Conservation (phyloP, 1,284 basidiomycete species). For the Sporisorium exsertum region DNA sequence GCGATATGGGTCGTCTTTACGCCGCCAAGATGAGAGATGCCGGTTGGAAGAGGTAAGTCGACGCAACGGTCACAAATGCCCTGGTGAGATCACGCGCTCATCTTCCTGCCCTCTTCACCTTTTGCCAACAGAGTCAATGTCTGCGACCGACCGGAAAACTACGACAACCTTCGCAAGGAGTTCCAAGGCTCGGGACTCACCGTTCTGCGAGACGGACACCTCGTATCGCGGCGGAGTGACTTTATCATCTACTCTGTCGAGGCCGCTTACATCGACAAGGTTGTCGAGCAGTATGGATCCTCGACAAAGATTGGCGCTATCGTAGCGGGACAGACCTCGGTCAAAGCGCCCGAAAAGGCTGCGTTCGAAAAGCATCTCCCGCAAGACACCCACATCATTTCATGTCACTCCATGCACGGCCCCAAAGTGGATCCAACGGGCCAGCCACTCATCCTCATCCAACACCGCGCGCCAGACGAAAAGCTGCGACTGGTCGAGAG, state of each 20-base stretch:
- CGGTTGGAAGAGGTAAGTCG: constrained; percentile 77
- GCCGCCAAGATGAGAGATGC: constrained; percentile 80
- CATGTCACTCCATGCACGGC: constrained; percentile 93
- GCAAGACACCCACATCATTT: constrained; percentile 86
- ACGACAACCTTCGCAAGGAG: constrained; percentile 76
- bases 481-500: constrained; percentile 83
- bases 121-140: constrained; percentile 77
- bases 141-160: constrained; percentile 86
- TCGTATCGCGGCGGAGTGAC: constrained; percentile 84
- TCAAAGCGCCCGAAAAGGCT: constrained; percentile 90
- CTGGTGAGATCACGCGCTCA: neutral
- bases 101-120: constrained; percentile 70
- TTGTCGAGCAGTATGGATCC: constrained; percentile 89
- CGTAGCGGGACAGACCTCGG: constrained; percentile 94
- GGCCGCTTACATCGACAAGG: constrained; percentile 85
- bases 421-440: constrained; percentile 90
- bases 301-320: constrained; percentile 93
- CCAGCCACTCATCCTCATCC: constrained; percentile 93
- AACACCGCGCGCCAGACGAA: constrained; percentile 82
- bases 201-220: constrained; percentile 82
- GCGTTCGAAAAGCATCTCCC: constrained; percentile 94
- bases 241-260: constrained; percentile 94
- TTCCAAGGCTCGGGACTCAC: constrained; percentile 77
- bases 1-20: constrained; percentile 93
- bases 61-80: neutral